phyloP scores from a whole-genome alignment of 768 basidiomycete species.

The Serendipita indica region DNA sequence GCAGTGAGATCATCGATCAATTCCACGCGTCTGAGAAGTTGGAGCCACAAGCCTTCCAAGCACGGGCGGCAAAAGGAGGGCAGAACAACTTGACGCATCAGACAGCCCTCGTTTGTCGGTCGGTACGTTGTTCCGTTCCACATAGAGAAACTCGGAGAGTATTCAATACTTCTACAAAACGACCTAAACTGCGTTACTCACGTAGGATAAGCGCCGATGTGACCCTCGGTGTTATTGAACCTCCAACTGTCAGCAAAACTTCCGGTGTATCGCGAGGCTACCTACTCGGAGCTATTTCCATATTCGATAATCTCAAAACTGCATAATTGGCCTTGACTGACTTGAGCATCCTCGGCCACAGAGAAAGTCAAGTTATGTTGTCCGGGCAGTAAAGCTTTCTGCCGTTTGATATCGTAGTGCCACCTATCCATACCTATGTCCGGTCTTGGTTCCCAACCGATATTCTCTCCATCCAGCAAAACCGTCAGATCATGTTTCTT shows the following conservation, averaged over 20 bases:
- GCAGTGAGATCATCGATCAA: slow-evolving; percentile 40
- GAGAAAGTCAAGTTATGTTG: slow-evolving; percentile 45
- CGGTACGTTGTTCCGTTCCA: slow-evolving; percentile 52
- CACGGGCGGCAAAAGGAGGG: slow-evolving; percentile 67
- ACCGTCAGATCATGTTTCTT: slow-evolving; percentile 37
- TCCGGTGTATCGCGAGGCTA: slow-evolving; percentile 9
- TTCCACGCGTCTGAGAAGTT: slow-evolving; percentile 41
- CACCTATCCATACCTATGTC: slow-evolving; percentile 56
- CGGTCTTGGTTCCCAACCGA: slow-evolving; percentile 41
- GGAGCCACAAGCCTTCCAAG: slow-evolving; percentile 56
- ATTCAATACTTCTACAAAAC: no score
- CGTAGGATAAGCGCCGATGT: slow-evolving; percentile 64
- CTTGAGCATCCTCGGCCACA: slow-evolving; percentile 32
- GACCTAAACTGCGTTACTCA: slow-evolving; percentile 29
- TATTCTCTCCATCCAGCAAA: slow-evolving; percentile 42
- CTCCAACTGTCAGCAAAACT: slow-evolving; percentile 23
- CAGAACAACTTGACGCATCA: slow-evolving; percentile 58
- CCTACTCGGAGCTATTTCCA: slow-evolving; percentile 46
- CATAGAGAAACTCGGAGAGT: slow-evolving; percentile 41
- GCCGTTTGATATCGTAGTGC: slow-evolving; percentile 49
- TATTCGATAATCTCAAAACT: slow-evolving; percentile 63
- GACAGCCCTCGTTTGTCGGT: slow-evolving; percentile 71
- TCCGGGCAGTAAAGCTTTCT: slow-evolving; percentile 31
- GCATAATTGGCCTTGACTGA: slow-evolving; percentile 57
- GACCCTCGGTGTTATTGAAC: slow-evolving; percentile 40